Evolutionary conservation across 768 basidiomycete species (phyloP), one percentile per base, ranked within the genome.

Genomic region (Mycena rosella): DNA sequence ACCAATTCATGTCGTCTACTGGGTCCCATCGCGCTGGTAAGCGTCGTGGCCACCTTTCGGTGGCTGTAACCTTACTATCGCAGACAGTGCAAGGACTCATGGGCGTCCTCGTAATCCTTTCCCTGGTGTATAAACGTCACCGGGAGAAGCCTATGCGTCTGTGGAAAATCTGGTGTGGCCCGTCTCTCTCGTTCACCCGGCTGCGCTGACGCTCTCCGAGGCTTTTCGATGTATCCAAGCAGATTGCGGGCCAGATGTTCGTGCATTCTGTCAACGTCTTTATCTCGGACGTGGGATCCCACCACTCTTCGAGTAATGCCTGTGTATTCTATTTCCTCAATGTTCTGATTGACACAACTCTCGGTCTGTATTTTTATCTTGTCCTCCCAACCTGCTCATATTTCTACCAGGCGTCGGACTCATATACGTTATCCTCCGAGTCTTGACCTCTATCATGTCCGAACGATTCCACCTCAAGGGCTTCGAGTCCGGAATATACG

Each of bases 281-380:
- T 38, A 88, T 95, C 55, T 96, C 96, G 29, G 89, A 89, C 72
- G 72, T 95, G 34, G 88, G 91, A 27, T 95, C 96, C 1, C 81
- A 88, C 45, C 84, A 88, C 63, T 86, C 87, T 0, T 84, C 87
- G 18, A 86, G 88, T 44, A 98, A 98, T 77, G 95, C 97, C 6
- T 99, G 97, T 72, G 91, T 92, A 29, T 88, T 88, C 71, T 98
- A 98, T 79, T 96, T 98, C 76, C 88, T 98, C 48, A 96, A 98
- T 74, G 92, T 99, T 54, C 82, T 97, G 29, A 82, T 98, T 63
- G 97, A 99, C 79, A 96, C 94, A 20, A 96, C 95, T 2, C 83
- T 96, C 61, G 97, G 96, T 93, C 61, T 97, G 96, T 93, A 70
- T 74, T 90, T 55, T n/a, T 14, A 10, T 15, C 26, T 9, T 44